phyloP scores from a whole-genome alignment of 257 asterid genomes.

The Leptodermis oblonga region DNA sequence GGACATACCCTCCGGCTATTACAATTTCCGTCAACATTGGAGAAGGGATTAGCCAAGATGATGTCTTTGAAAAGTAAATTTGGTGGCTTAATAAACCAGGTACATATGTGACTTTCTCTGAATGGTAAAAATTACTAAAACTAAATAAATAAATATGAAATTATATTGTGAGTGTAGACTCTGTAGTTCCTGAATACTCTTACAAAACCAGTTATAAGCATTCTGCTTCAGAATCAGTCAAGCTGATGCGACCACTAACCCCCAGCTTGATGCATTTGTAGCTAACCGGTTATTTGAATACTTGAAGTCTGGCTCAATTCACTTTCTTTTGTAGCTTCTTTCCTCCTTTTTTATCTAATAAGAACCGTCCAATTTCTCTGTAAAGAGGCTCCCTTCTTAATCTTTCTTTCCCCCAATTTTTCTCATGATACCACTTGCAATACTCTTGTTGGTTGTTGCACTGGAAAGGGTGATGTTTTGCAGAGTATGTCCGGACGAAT shows the following conservation, averaged over 20 bases:
- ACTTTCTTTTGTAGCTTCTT: neutral
- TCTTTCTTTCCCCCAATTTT: no score
- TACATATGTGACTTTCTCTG: slow-evolving; percentile 13
- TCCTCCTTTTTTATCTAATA: neutral
- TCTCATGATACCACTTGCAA: no score
- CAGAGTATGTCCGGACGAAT: no score
- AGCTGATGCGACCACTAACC: no score
- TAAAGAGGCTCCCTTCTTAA: no score
- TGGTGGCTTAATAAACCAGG: slow-evolving; percentile 94
- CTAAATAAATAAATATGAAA: no score
- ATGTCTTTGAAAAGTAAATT: slow-evolving; percentile 87
- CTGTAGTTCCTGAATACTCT: neutral
- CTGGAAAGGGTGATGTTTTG: no score
- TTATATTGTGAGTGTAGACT: neutral
- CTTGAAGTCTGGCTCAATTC: no score
- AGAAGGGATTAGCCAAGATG: slow-evolving; percentile 82
- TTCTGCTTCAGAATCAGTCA: neutral
- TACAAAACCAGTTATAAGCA: neutral
- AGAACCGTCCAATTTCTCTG: neutral
- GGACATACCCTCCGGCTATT: slow-evolving; percentile 96
- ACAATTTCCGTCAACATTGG: slow-evolving; percentile 95
- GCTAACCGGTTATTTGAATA: neutral
- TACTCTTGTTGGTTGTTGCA: no score
- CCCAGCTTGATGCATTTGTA: neutral
- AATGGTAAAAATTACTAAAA: neutral